Evolutionary conservation across 1,284 basidiomycete genomes (phyloP).

Genomic region (Pseudozyma tsukubaensis): DNA sequence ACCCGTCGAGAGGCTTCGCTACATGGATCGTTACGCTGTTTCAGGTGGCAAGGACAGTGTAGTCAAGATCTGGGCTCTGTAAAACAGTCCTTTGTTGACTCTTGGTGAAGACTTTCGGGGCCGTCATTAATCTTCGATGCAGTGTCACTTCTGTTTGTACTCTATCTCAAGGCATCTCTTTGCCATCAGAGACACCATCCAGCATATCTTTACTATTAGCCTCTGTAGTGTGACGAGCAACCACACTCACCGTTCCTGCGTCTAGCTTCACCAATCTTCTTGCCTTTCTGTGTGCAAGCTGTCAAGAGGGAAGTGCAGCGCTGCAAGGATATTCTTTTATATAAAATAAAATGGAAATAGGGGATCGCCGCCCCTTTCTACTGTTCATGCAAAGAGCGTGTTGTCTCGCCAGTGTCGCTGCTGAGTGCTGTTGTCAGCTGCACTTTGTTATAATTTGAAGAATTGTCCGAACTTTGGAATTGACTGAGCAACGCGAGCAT

Average conservation of each 20-base stretch:
- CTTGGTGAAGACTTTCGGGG: too few relatives aligned
- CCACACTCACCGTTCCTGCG: too few relatives aligned
- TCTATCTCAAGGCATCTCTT: neutral
- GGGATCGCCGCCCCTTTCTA: conserved; percentile 1
- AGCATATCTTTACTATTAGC: too few relatives aligned
- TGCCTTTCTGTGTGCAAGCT: too few relatives aligned
- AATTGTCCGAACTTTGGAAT: neutral
- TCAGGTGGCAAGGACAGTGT: conserved; percentile 88
- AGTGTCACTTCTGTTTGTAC: neutral
- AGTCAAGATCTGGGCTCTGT: conserved; percentile 96
- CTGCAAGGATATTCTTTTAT: neutral
- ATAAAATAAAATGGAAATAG: conserved; percentile 5
- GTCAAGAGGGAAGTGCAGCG: neutral
- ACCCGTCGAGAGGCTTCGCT: conserved; percentile 88
- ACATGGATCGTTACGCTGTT: conserved; percentile 95
- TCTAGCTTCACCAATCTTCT: too few relatives aligned
- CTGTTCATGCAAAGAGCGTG: too few relatives aligned
- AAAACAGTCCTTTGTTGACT: neutral
- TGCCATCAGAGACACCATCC: too few relatives aligned
- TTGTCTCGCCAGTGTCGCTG: neutral
- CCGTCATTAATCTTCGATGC: neutral
- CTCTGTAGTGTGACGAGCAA: too few relatives aligned
- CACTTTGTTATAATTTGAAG: neutral
- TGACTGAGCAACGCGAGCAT: neutral
- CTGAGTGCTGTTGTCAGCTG: neutral